Conservation (phyloP, 2,329 filamentous ascomycete genomes). For the Fusarium pseudograminearum region DNA sequence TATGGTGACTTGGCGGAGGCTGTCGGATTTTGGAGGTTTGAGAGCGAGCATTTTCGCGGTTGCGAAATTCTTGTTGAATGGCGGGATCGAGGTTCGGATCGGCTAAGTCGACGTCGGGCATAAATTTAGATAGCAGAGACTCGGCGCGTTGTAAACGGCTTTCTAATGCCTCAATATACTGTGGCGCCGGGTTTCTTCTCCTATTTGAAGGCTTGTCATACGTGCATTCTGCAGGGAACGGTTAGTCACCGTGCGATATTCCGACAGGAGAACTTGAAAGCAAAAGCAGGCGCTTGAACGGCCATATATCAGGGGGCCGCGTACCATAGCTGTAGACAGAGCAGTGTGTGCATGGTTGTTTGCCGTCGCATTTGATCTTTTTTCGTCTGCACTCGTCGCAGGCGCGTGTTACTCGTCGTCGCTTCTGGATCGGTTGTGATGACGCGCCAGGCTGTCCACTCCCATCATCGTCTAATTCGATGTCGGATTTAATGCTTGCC, state of each 20-base stretch:
- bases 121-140: conserved; percentile 79
- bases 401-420: conserved; percentile 81
- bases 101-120: conserved; percentile 86
- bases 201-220: conserved; percentile 96
- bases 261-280: not conserved
- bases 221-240: conserved; percentile 77
- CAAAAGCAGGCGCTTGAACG: conserved; percentile 8
- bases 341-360: conserved; percentile 93
- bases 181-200: conserved; percentile 87
- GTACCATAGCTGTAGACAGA: conserved; percentile 98
- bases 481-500: conserved; percentile 59
- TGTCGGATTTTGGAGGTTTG: conserved; percentile 57
- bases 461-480: conserved; percentile 57
- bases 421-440: conserved; percentile 76
- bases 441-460: conserved; percentile 51
- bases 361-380: conserved; percentile 89
- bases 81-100: conserved; percentile 85
- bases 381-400: conserved; percentile 87
- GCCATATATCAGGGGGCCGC: conserved; percentile 8
- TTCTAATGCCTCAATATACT: conserved; percentile 93
- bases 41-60: conserved; percentile 64
- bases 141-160: conserved; percentile 85
- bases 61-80: conserved; percentile 76
- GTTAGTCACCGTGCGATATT: conserved; percentile 33
- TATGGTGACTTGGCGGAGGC: conserved; percentile 42